Base-by-base conservation (phyloP, 2,329 filamentous ascomycete species). In the Hypoxylon sp. region DNA sequence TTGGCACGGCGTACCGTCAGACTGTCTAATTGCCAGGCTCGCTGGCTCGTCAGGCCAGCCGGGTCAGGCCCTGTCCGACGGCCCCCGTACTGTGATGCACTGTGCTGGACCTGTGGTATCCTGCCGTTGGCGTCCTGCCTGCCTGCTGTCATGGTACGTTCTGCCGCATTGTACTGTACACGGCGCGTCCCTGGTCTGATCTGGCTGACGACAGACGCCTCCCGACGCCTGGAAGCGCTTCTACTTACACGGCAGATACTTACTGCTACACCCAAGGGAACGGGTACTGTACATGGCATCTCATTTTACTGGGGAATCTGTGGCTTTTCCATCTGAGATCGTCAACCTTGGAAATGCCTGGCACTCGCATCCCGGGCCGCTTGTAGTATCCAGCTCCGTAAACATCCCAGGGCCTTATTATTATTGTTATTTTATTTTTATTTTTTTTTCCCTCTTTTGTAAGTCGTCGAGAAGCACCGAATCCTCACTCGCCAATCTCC, bases 321-420 rank as follows among this genome's bases (percentile, higher is more conserved):
- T 21, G 60, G 55, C 60, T 55, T 55, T 46, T 54, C 50, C 60
- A 63, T 63, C 60, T 63, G 53, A 65, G 62, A 60, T 63, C 49
- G 55, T 54, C 49, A 45, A 55, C 20, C 37, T 40, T 40, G 37
- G 37, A 23, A 40, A 20, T 23, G 31, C 15, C 31, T 35, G 18
- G 50, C 53, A 56, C 45, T 63, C 33, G 49, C 54, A 62, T 31
- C 48, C 55, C 48, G 60, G 58, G 38, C 62, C 62, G 58, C 56
- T 54, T 62, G 55, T 58, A 63, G 64, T 52, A 59, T 61, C 49
- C 45, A 57, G 58, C 64, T 65, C 64, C 65, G 66, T 68, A 61
- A 62, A 68, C 58, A 66, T 62, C 53, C 58, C 50, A 58, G 61
- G 47, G 21, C 29, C 46, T 55, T 57, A 43, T 45, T 54, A 42